A percentile compares a stretch with the other conserved stretches of the same genome.
These are phyloP conservation scores for Botrytis squamosa DNA, from an alignment of 2,329 filamentous ascomycete species.

Conservation along the genomic window DNA sequence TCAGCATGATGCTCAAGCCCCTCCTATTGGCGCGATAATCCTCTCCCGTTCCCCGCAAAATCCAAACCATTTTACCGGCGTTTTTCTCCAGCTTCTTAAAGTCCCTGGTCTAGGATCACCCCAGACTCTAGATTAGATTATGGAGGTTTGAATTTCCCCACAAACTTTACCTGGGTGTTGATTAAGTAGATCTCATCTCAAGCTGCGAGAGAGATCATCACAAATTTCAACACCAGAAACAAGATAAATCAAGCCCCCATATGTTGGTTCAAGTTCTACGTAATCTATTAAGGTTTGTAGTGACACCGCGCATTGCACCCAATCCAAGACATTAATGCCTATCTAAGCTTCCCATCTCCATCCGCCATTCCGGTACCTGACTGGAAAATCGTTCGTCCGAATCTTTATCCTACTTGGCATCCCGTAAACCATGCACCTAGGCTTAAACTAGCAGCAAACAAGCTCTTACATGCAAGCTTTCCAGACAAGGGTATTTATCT, in stretches of 20 bases:
- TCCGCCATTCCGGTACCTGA: not conserved
- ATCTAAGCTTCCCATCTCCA: not conserved
- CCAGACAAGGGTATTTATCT: not conserved
- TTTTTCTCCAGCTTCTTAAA: not conserved
- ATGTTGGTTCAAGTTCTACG: not conserved
- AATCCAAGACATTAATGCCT: not conserved
- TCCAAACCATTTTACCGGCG: not conserved
- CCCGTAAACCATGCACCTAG: not conserved
- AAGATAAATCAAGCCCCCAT: not conserved
- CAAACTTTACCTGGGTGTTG: not conserved
- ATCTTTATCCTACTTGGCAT: not conserved
- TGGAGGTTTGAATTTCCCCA: not conserved
- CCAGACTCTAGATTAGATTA: not conserved
- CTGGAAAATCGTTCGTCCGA: not conserved
- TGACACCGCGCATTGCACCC: not conserved
- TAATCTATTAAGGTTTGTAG: not conserved
- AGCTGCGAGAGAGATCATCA: not conserved
- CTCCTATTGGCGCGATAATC: constrained; percentile 25
- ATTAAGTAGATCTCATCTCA: not conserved
- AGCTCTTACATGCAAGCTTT: not conserved
- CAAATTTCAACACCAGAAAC: not conserved
- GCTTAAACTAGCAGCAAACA: not conserved
- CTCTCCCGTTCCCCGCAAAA: constrained; percentile 23
- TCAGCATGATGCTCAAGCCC: not conserved
- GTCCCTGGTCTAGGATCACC: not conserved